These are phyloP conservation scores for Immersiporthe knoxdaviesiana DNA, from an alignment of 2,329 filamentous ascomycete species.

Conservation along the genomic window DNA sequence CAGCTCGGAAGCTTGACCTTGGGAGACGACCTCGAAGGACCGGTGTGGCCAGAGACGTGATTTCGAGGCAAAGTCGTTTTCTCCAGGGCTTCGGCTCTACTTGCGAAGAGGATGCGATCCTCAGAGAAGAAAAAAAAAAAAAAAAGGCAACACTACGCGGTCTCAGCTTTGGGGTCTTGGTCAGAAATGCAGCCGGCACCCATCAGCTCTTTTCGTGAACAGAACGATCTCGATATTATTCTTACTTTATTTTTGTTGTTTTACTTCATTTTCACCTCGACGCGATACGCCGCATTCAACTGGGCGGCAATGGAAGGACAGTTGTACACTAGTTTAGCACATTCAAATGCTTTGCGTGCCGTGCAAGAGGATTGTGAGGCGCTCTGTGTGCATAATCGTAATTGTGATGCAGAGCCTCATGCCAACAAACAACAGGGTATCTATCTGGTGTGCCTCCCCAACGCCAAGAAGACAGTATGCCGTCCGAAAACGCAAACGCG, in stretches of 20 bases:
- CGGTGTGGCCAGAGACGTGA: neutral
- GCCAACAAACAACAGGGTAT: neutral
- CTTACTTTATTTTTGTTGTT: neutral
- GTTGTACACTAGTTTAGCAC: neutral
- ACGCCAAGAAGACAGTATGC: conserved; percentile 15
- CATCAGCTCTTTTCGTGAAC: neutral
- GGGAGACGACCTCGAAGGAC: neutral
- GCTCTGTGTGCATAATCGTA: neutral
- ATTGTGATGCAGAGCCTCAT: neutral
- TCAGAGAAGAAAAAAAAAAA: too few species aligned
- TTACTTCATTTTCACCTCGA: neutral
- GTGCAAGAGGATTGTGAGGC: neutral
- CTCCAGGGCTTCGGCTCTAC: neutral
- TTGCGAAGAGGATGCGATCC: neutral
- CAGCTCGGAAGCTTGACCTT: neutral
- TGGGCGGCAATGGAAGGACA: neutral
- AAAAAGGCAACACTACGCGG: neutral
- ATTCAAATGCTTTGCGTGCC: neutral
- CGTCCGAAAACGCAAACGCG: neutral
- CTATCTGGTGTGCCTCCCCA: neutral
- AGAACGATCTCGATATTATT: neutral
- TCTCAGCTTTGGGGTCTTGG: neutral
- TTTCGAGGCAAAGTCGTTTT: neutral
- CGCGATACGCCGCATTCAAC: neutral
- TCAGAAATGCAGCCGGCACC: conserved; percentile 4